Evolutionary conservation across 1,284 basidiomycete genomes (phyloP).

Genomic region (Ustilago cynodontis): DNA sequence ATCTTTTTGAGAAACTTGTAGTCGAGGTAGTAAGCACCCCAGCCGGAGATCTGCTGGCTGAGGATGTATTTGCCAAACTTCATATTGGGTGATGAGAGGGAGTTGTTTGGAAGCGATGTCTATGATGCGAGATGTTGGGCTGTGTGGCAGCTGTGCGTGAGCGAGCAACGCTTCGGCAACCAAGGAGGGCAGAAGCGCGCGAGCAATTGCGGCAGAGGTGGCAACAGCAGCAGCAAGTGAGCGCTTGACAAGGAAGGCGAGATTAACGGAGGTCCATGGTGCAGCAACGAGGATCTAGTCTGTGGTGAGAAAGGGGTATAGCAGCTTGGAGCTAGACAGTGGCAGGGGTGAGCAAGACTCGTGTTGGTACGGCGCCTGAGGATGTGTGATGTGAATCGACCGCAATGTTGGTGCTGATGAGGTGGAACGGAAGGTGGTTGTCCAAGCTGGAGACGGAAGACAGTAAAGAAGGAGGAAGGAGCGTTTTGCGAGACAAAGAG

Average conservation of each 20-base stretch:
- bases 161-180: background rate
- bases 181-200: background rate
- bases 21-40: conserved; percentile 95
- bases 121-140: background rate
- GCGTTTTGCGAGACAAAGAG: background rate
- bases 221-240: conserved; percentile 4
- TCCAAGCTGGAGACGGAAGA: background rate
- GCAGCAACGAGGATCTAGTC: background rate
- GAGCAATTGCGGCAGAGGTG: background rate
- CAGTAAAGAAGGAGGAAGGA: background rate
- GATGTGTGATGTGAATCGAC: too few species aligned
- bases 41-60: conserved; percentile 95
- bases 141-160: background rate
- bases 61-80: conserved; percentile 99
- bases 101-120: too few species aligned
- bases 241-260: background rate
- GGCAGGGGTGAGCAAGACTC: background rate
- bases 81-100: conserved; percentile 21
- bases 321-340: background rate
- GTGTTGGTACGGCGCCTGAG: too few species aligned
- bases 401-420: background rate
- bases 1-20: conserved; percentile 99
- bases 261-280: conserved; percentile 16
- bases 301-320: background rate
- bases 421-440: background rate